A percentile compares a stretch with the other conserved stretches of the same genome.
phyloP scores from a whole-genome alignment of 805 yeast species.

The Wickerhamomyces queroliae region DNA sequence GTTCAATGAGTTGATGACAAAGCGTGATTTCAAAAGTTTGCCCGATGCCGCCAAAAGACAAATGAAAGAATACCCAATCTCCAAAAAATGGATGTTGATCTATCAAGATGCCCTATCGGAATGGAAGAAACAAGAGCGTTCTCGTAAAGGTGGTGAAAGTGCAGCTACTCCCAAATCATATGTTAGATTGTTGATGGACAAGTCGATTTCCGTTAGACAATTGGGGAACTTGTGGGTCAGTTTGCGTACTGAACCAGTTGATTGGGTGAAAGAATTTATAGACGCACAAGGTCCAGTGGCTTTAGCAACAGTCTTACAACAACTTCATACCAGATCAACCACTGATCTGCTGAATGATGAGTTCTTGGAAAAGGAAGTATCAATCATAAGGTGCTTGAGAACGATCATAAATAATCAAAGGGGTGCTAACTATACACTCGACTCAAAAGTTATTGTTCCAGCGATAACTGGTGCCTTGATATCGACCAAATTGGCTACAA shows the following conservation, averaged over 20 bases:
- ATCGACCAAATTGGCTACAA: constrained; percentile 69
- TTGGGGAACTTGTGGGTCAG: constrained; percentile 86
- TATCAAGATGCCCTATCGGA: constrained; percentile 83
- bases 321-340: constrained; percentile 30
- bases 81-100: constrained; percentile 88
- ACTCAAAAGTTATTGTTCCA: constrained; percentile 40
- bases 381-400: constrained; percentile 71
- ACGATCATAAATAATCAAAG: constrained; percentile 60
- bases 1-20: constrained; percentile 77
- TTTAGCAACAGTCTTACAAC: constrained; percentile 60
- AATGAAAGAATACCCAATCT: constrained; percentile 66
- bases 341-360: constrained; percentile 29
- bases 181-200: constrained; percentile 67
- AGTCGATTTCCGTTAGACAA: constrained; percentile 60
- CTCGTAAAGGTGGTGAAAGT: constrained; percentile 22
- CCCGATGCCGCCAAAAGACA: constrained; percentile 73
- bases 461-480: constrained; percentile 68
- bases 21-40: constrained; percentile 67
- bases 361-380: constrained; percentile 63
- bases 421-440: constrained; percentile 53
- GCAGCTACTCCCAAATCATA: constrained; percentile 59
- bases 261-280: constrained; percentile 79
- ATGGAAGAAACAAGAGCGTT: constrained; percentile 44
- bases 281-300: constrained; percentile 78
- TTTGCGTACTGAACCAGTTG: constrained; percentile 79